Evolutionary conservation across 2,329 filamentous ascomycete genomes (phyloP).

Genomic region (Microdochium trichocladiopsis): DNA sequence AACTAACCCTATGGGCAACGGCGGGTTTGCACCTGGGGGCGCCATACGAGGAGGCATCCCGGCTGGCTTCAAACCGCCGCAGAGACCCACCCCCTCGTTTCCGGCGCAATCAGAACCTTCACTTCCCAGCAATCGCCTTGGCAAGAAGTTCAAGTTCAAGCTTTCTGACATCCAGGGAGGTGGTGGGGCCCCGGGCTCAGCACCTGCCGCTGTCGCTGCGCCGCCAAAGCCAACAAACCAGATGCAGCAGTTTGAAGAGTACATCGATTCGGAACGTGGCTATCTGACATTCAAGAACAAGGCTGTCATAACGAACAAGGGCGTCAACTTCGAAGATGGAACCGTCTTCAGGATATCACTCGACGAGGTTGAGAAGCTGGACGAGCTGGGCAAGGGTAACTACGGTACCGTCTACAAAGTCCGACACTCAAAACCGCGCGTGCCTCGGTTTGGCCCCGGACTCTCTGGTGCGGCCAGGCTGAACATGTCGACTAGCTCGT

Average conservation of each 20-base stretch:
- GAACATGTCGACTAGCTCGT: not conserved
- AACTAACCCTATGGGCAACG: not conserved
- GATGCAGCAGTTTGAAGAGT: constrained; percentile 61
- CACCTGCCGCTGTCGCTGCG: constrained; percentile 7
- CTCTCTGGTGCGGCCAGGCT: constrained; percentile 28
- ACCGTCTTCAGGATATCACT: constrained; percentile 89
- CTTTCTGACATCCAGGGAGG: not conserved
- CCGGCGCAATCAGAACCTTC: not conserved
- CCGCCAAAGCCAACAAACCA: constrained; percentile 28
- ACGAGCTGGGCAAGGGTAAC: constrained; percentile 94
- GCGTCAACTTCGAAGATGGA: constrained; percentile 88
- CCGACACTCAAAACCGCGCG: constrained; percentile 64
- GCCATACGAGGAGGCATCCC: constrained; percentile 22
- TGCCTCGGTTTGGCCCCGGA: constrained; percentile 52
- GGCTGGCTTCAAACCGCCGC: constrained; percentile 17
- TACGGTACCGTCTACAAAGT: constrained; percentile 98
- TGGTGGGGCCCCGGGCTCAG: not conserved
- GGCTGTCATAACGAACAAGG: constrained; percentile 78
- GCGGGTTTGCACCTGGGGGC: constrained; percentile 14
- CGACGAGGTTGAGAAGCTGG: constrained; percentile 84
- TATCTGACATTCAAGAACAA: constrained; percentile 91
- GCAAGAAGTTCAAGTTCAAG: not conserved
- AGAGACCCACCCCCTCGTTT: not conserved
- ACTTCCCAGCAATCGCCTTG: not conserved
- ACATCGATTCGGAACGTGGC: constrained; percentile 85